Conservation (phyloP, 2,329 filamentous ascomycete species). For the Fusarium brevicatenulatum region DNA sequence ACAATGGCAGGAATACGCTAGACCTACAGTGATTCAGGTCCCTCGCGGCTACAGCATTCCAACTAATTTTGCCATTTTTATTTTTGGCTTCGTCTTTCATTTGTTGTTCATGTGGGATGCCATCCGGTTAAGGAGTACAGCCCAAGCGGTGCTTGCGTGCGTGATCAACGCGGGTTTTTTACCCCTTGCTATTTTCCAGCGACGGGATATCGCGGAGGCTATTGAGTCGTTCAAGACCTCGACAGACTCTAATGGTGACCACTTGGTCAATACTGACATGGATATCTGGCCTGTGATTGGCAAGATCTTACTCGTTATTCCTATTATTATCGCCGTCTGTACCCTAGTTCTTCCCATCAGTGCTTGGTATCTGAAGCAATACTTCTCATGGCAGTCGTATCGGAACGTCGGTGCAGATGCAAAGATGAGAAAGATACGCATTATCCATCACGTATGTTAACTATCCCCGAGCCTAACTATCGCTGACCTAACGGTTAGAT, state of each 20-base stretch:
- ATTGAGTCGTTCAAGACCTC: background rate
- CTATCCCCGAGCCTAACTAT: fast-evolving
- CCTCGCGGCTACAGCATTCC: background rate
- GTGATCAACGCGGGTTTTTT: background rate
- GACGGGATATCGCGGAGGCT: background rate
- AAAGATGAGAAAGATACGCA: slow-evolving; percentile 7
- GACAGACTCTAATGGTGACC: background rate
- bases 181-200: slow-evolving; percentile 1
- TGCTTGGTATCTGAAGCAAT: slow-evolving; percentile 9
- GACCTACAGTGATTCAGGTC: background rate
- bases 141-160: background rate
- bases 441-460: background rate
- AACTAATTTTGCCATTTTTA: background rate
- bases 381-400: slow-evolving; percentile 16
- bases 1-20: slow-evolving; percentile 2
- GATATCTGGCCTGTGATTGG: background rate
- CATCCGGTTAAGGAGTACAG: slow-evolving; percentile 5
- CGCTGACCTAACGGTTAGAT: background rate
- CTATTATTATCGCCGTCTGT: background rate
- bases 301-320: background rate
- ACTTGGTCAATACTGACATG: background rate
- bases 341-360: background rate
- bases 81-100: slow-evolving; percentile 7
- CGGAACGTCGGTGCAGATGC: slow-evolving; percentile 8
- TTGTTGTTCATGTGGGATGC: slow-evolving; percentile 6